Evolutionary conservation across 2,329 filamentous ascomycete genomes (phyloP), one percentile per base, ranked within the genome.

Genomic region (Fusarium sp.): DNA sequence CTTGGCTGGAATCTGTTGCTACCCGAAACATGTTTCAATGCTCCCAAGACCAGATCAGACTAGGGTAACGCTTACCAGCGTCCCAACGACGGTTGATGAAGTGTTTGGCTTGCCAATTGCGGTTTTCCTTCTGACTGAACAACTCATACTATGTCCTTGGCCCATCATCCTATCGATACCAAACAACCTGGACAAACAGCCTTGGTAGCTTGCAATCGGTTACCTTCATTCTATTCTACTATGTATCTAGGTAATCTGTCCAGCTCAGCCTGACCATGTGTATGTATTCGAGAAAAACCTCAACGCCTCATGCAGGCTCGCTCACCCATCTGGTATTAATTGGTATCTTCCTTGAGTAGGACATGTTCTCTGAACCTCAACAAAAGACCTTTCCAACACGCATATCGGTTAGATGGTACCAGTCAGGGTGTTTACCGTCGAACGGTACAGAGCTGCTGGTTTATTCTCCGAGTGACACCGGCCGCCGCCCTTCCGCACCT

Each of bases 21-120:
- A 72, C 50, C 72, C 70, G 72, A 61, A 67, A 66, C 70, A 74
- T 66, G 58, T 64, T 59, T 69, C 59, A 48, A 58, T 38, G 35
- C n/a, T 33, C n/a, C 22, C 5, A 35, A 69, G 44, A 53, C 36
- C 30, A 30, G 26, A 16, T 16, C 28, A 33, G 41, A 24, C 31
- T 41, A 41, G 56, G 28, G 6, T 3, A 13, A 35, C 20, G 16
- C 24, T 24, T 63, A 14, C 42, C 28, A 38, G 24, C 35, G 55
- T 57, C n/a, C 26, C 24, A 44, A 44, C 15, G 42, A 26, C 59
- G 47, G 44, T 60, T 44, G 33, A 50, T 58, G 26, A 33, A 18
- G 38, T 70, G 30, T n/a, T 58, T 35, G 31, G 35, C 65, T 54
- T 24, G 50, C 16, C 39, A 45, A 20, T 38, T 33, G 26, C 41